phyloP scores from a whole-genome alignment of 2,329 filamentous ascomycete species.

The Aspergillus clavatus region DNA sequence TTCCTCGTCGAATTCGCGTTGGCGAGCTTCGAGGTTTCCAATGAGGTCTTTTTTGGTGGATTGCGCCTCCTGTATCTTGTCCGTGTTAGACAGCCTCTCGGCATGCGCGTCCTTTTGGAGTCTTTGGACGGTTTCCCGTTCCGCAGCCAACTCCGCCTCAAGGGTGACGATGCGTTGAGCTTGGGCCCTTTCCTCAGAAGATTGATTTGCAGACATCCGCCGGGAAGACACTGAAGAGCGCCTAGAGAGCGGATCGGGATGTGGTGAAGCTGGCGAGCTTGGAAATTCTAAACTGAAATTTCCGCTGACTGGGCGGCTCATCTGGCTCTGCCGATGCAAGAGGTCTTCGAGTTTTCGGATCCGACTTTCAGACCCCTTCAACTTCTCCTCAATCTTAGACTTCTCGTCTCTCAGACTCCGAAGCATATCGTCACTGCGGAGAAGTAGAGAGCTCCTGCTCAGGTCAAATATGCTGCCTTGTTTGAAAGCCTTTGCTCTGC shows the following conservation, averaged over 20 bases:
- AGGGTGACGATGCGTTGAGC: slow-evolving; percentile 60
- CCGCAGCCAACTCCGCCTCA: slow-evolving; percentile 70
- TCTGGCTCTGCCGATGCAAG: slow-evolving; percentile 71
- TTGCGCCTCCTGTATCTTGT: slow-evolving; percentile 75
- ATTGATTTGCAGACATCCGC: slow-evolving; percentile 57
- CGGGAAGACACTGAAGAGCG: slow-evolving; percentile 58
- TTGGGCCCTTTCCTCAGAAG: slow-evolving; percentile 56
- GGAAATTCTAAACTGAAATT: slow-evolving; percentile 44
- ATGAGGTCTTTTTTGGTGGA: slow-evolving; percentile 92
- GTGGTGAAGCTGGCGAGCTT: slow-evolving; percentile 39
- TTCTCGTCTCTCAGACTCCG: slow-evolving; percentile 80
- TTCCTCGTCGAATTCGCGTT: slow-evolving; percentile 81
- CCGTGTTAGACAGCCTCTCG: slow-evolving; percentile 56
- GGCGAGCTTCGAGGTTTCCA: slow-evolving; percentile 88
- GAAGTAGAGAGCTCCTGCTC: slow-evolving; percentile 77
- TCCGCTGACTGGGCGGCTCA: slow-evolving; percentile 50
- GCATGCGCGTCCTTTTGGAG: slow-evolving; percentile 66
- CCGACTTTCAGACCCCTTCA: slow-evolving; percentile 81
- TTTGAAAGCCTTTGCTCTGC: slow-evolving; percentile 88
- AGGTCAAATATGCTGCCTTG: slow-evolving; percentile 93
- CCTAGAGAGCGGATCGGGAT: slow-evolving; percentile 45
- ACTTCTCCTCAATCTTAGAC: slow-evolving; percentile 63
- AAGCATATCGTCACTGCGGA: slow-evolving; percentile 79
- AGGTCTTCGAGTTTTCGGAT: slow-evolving; percentile 88
- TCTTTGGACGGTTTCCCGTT: slow-evolving; percentile 62